Base-by-base conservation (phyloP, 106 monocot species). In the Vanilla planifolia region DNA sequence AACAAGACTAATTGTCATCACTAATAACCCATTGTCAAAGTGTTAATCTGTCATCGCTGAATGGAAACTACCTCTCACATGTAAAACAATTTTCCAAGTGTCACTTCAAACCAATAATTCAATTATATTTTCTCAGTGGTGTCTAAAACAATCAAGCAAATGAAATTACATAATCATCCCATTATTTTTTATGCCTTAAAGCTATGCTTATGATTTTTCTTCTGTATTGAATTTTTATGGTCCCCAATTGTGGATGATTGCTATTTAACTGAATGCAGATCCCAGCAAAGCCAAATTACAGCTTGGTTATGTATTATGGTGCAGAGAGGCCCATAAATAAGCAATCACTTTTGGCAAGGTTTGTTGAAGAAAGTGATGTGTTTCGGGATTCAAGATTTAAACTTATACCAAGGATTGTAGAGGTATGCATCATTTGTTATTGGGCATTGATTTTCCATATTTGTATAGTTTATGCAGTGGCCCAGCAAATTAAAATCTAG, bases 381-480 rank as follows among this genome's bases (percentile, higher is more conserved):
- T 96, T 87, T 62, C 86, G 91, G 51, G 86, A 96, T 70, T 45
- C 84, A 62, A 83, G 91, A 67, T 96, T 96, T 66, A 96, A 96
- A 76, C 86, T 96, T 71, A 91, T 96, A 61, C 96, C 96, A 14
- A 81, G 91, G 32, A 96, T 96, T 45, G 72, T 77, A 25, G 81
- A 96, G 91, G 96, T 96, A 70, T 45, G 41, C 34, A 43, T 50
- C 70, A 14, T 70, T 66, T 57, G 43, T 39, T 11, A 32, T n/a
- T 10, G 3, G 43, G 15, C 8, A 34, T 58, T 14, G 19, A 35
- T 9, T 57, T 30, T 53, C 19, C 24, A 32, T 55, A 51, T 9
- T 10, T 28, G 24, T 51, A n/a, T 7, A n/a, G 35, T 35, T 14
- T 10, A n/a, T n/a, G 19, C 33, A 6, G 8, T 33, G 7, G 10